Conservation (phyloP, 345 rosid species). For the Eucalyptus cloeziana region DNA sequence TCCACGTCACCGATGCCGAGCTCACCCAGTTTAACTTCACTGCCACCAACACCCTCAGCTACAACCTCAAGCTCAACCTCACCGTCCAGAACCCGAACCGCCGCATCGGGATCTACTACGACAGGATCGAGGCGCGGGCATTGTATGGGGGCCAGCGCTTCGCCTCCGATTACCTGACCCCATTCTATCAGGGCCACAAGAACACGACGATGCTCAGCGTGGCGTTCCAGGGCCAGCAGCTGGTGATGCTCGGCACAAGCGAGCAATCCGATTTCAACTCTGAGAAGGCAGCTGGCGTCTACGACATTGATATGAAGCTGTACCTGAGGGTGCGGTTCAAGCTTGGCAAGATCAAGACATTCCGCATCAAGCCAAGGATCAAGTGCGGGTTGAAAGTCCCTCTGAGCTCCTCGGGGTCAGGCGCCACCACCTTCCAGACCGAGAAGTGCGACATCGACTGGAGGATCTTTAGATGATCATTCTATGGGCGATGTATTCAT, state of each 20-base stretch:
- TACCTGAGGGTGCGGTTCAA: conserved; percentile 14
- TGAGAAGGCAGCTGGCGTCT: background rate
- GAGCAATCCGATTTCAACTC: background rate
- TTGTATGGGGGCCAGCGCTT: conserved; percentile 3
- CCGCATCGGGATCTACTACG: conserved; percentile 25
- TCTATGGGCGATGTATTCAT: background rate
- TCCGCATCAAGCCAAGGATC: conserved; percentile 5
- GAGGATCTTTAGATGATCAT: background rate
- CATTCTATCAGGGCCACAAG: conserved; percentile 16
- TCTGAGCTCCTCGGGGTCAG: background rate
- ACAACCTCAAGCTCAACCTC: conserved; percentile 17
- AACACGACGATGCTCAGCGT: background rate
- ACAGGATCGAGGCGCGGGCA: conserved; percentile 9
- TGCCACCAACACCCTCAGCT: conserved; percentile 1
- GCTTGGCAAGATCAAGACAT: conserved; percentile 7
- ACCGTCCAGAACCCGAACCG: conserved; percentile 23
- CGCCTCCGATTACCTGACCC: background rate
- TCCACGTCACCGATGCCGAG: conserved; percentile 18
- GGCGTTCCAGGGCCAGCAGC: background rate
- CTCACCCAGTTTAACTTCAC: conserved; percentile 18
- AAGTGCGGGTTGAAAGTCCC: conserved; percentile 11
- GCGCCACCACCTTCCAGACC: background rate
- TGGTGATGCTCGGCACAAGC: background rate
- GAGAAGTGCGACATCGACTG: conserved; percentile 7
- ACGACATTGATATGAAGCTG: conserved; percentile 5